Percentiles rank a stretch among this genome's conserved stretches.
Conservation (phyloP, 306 rosid species). For the Spatholobus suberectus region DNA sequence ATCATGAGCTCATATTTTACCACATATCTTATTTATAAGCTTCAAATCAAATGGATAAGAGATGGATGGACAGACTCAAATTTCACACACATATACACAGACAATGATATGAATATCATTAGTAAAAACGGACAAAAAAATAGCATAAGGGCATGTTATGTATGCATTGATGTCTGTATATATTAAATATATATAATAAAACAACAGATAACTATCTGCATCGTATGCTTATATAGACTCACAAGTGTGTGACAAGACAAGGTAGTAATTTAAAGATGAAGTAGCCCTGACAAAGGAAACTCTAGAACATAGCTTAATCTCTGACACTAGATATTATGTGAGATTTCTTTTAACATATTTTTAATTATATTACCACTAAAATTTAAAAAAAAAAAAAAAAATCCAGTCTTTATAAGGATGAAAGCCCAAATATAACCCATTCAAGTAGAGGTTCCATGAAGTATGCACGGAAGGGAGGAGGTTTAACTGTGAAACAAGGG, state of each 20-base stretch:
- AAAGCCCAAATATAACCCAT: slow-evolving; percentile 8
- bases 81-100: neutral
- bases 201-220: slow-evolving; percentile 9
- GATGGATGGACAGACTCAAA: neutral
- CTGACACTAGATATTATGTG: neutral
- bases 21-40: neutral
- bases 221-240: neutral
- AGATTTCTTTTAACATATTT: slow-evolving; percentile 24
- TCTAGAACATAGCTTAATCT: slow-evolving; percentile 8
- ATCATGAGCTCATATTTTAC: slow-evolving; percentile 9
- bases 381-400: neutral
- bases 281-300: neutral
- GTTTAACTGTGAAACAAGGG: neutral
- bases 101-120: neutral
- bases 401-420: neutral
- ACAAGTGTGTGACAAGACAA: neutral
- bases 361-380: slow-evolving; percentile 7
- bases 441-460: slow-evolving; percentile 26
- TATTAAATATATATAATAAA: neutral
- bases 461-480: slow-evolving; percentile 16
- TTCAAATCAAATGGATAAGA: slow-evolving; percentile 29
- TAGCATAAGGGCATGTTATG: neutral
- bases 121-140: neutral
- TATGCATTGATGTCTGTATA: neutral
- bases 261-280: neutral